Base-by-base conservation (phyloP, 176 grass and related monocot genomes). In the Alopecurus myosuroides region DNA sequence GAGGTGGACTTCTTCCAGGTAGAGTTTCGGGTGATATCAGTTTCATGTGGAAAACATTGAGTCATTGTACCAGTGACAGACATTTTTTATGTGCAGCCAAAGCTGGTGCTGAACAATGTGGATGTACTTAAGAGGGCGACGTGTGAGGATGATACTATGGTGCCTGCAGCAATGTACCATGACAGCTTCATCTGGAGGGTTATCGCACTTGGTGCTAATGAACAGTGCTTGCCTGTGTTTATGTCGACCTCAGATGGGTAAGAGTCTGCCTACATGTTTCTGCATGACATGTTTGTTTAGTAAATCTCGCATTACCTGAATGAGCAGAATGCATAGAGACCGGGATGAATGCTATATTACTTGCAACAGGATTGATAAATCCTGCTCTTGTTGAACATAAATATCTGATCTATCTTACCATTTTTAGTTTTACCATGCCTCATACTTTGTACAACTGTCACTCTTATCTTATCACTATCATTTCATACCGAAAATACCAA, bases 101-200 rank as follows among this genome's bases (percentile, higher is more conserved):
- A 98, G 77, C 81, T 98, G 81, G 85, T 98, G 85, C 85, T 95
- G 78, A 98, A 91, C 88, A 98, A 98, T 81, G 89, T 98, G 34
- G 93, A 98, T 65, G 81, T 84, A 46, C 86, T 98, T 56, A 85
- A 91, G 53, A 98, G 92, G 81, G 93, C 88, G 13, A 25, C 23
- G 11, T 92, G 85, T 1, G 19, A 81, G 66, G 93, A 98, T 78
- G 91, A 92, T 6, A 93, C 81, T 2, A 92, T 91, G 73, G 88
- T 98, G 50, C 89, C 89, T 3, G 93, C 89, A 1, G 82, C 85
- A 22, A 77, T 92, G 61, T 98, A 96, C 64, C 97, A 96, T 87
- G 97, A 98, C 77, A 98, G 86, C 76, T 88, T 98, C 30, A 96
- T 98, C 64, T 96, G 93, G 93, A 94, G 89, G 85, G 83, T 98